These are phyloP conservation scores for Phytophthora citricola DNA, from an alignment of 352 stramenopile species.

Conservation along the genomic window DNA sequence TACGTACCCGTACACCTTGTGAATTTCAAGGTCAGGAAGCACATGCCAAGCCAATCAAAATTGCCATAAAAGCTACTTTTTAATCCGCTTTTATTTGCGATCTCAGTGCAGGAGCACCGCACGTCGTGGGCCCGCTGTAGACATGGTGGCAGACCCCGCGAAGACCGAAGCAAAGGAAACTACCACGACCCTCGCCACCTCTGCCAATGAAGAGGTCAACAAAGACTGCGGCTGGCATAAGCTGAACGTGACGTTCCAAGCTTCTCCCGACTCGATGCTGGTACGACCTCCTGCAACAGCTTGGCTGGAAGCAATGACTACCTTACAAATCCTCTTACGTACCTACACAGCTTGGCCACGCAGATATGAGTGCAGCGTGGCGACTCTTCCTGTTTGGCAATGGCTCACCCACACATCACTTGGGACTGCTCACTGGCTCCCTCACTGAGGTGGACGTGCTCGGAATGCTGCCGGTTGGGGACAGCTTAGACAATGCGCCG, in stretches of 20 bases:
- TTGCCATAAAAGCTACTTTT: not conserved
- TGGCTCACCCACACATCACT: constrained; percentile 81
- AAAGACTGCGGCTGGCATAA: constrained; percentile 40
- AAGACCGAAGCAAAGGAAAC: constrained; percentile 9
- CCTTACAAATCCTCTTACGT: constrained; percentile 7
- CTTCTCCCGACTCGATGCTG: constrained; percentile 53
- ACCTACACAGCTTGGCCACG: constrained; percentile 49
- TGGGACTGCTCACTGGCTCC: constrained; percentile 78
- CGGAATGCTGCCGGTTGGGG: constrained; percentile 58
- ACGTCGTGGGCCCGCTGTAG: constrained; percentile 7
- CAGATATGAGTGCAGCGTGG: constrained; percentile 77
- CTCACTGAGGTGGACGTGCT: constrained; percentile 85
- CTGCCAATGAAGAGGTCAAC: constrained; percentile 3
- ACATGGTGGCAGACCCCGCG: constrained; percentile 9
- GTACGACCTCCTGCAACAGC: constrained; percentile 21
- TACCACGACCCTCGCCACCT: not conserved
- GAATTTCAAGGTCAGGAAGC: no score
- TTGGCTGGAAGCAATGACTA: constrained; percentile 8
- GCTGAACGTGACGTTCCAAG: constrained; percentile 42
- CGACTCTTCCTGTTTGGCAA: constrained; percentile 86
- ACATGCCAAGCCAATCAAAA: constrained; percentile 13
- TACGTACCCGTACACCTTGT: no score
- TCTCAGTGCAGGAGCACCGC: constrained; percentile 17
- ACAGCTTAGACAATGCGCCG: constrained; percentile 49
- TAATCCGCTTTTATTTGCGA: not conserved